Percentiles rank a stretch among this genome's conserved stretches.
Evolutionary conservation across 169 alveolate species (phyloP).

Genomic region (Cyclospora cayetanensis): DNA sequence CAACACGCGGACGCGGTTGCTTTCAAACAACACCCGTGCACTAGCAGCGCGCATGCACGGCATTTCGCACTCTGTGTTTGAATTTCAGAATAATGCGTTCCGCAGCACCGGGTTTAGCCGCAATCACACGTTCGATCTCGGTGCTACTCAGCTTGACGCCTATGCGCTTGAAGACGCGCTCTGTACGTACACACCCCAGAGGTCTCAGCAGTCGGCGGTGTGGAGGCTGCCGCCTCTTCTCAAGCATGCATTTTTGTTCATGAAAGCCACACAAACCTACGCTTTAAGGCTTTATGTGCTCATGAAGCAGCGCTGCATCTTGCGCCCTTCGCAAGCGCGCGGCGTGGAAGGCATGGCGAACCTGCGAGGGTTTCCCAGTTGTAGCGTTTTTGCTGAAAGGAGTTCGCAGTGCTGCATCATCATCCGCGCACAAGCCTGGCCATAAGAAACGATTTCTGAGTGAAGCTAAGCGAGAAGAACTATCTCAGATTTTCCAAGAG

Average conservation of each 20-base stretch:
- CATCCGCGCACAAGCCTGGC: neutral
- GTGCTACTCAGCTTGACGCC: constrained; percentile 83
- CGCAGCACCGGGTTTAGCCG: constrained; percentile 84
- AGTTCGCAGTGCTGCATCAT: constrained; percentile 79
- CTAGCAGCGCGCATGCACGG: no score
- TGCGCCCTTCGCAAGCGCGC: no score
- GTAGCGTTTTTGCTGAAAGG: constrained; percentile 80
- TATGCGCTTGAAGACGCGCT: constrained; percentile 84
- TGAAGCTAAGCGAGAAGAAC: neutral
- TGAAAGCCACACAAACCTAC: no score
- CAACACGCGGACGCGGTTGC: no score
- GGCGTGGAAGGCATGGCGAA: neutral
- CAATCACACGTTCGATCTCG: constrained; percentile 84
- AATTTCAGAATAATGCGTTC: constrained; percentile 83
- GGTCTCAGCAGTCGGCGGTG: no score
- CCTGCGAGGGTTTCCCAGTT: constrained; percentile 90
- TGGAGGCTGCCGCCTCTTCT: no score
- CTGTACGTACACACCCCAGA: constrained; percentile 71
- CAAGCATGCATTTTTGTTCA: no score
- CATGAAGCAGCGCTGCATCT: no score
- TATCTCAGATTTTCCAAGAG: neutral
- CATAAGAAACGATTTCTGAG: neutral
- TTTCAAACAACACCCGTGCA: no score
- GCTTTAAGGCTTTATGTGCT: no score
- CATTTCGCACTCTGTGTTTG: constrained; percentile 76